Evolutionary conservation across 1,284 basidiomycete species (phyloP), one percentile per base, ranked within the genome.

Genomic region (Sphaerobolus stellatus): DNA sequence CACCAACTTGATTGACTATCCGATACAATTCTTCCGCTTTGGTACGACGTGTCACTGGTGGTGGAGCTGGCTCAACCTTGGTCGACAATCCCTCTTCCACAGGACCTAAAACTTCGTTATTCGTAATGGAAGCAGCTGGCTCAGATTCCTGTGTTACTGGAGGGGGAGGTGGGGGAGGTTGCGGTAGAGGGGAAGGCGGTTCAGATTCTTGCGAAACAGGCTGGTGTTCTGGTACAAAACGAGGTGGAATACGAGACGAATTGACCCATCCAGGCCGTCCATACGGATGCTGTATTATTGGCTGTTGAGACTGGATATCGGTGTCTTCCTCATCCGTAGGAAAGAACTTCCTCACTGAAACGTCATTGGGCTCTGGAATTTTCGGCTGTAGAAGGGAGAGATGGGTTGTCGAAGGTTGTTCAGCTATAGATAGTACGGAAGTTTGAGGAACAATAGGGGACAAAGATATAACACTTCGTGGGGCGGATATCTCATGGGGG

Each of bases 1-100:
- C 96, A 16, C 97, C 97, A 31, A 99, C 97, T 67, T 98, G 95
- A 50, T 84, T 89, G 33, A 99, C 78, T 53, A 95, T 91, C 50
- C 85, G 83, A 71, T 99, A 99, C 13, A 95, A 65, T 54, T 90
- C 86, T 56, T 79, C 79, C 28, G n/a, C n/a, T 3, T 68, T 71
- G 13, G 58, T 54, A 16, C 18, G 47, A 41, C n/a, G 36, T 13
- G 41, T 4, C 22, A 27, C 20, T 38, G 53, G 27, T n/a, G 27
- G 53, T 22, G 46, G 18, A 22, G 41, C 20, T 7, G 22, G 14
- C 33, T 1, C 31, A 31, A 31, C 31, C 18, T n/a, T n/a, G n/a
- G n/a, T n/a, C n/a, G 20, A 31, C 4, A 43, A 22, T 50, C 47
- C 52, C 45, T 55, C 47, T 14, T 43, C 29, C 5, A 40, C 46